phyloP scores from a whole-genome alignment of 257 asterid species.

The Mentha longifolia region DNA sequence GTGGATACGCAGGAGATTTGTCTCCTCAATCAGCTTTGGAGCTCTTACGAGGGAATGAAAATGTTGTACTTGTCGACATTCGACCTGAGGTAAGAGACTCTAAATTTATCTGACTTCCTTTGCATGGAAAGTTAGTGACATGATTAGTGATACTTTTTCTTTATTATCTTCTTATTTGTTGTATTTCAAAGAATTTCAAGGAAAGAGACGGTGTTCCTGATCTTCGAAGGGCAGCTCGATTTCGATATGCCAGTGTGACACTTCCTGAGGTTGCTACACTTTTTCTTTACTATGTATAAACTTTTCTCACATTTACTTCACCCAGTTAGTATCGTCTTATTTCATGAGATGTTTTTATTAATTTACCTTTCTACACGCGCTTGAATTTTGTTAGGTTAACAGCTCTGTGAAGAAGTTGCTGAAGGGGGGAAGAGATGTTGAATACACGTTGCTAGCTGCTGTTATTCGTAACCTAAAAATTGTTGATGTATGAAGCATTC shows the following conservation, averaged over 20 bases:
- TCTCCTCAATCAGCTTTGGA: constrained; percentile 72
- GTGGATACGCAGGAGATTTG: constrained; percentile 96
- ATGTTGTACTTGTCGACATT: constrained; percentile 79
- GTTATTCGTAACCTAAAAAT: constrained; percentile 85
- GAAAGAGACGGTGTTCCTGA: constrained; percentile 95
- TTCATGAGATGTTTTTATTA: not conserved
- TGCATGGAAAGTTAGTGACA: constrained; percentile 24
- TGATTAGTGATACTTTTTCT: not conserved
- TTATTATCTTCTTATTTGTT: not conserved
- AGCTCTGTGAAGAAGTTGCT: constrained; percentile 64
- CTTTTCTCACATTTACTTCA: not conserved
- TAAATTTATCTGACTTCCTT: constrained; percentile 39
- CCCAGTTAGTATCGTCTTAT: not conserved
- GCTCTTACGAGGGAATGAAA: constrained; percentile 68
- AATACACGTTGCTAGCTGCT: constrained; percentile 76
- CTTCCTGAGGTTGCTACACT: constrained; percentile 68
- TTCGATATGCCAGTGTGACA: constrained; percentile 71
- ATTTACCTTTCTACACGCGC: not conserved
- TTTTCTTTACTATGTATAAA: not conserved
- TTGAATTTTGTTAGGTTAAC: constrained; percentile 59
- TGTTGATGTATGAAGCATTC: constrained; percentile 62
- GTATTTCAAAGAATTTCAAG: constrained; percentile 58
- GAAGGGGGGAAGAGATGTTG: constrained; percentile 73
- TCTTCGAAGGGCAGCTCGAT: constrained; percentile 83
- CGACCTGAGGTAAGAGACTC: constrained; percentile 87